phyloP scores from a whole-genome alignment of 2,329 filamentous ascomycete genomes.

The Colletotrichum cordylinicola region DNA sequence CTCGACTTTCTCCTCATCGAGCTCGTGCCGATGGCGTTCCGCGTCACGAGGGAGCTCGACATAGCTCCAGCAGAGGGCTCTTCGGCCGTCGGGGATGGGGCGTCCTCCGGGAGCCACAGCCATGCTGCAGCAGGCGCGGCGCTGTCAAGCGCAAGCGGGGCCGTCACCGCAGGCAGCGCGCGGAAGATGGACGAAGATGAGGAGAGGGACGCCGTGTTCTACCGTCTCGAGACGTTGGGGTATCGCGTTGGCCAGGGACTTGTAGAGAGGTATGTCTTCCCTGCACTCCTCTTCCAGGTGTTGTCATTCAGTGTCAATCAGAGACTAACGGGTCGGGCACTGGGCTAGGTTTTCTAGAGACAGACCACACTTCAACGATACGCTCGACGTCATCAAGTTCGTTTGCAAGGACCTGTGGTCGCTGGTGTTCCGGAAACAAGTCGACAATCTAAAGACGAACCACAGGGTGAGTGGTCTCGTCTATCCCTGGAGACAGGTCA shows the following conservation, averaged over 20 bases:
- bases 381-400: constrained; percentile 96
- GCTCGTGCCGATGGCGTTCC: constrained; percentile 91
- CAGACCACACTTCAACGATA: constrained; percentile 87
- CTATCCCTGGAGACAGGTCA: neutral
- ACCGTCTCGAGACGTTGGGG: constrained; percentile 81
- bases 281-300: neutral
- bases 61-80: constrained; percentile 43
- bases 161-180: constrained; percentile 16
- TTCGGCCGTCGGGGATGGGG: constrained; percentile 15
- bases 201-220: constrained; percentile 83
- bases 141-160: constrained; percentile 24
- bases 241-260: constrained; percentile 93
- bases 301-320: neutral
- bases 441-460: constrained; percentile 98
- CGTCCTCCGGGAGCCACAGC: constrained; percentile 2
- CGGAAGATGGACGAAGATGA: constrained; percentile 75
- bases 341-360: constrained; percentile 75
- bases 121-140: constrained; percentile 16
- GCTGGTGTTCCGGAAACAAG: constrained; percentile 92
- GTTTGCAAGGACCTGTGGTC: constrained; percentile 98
- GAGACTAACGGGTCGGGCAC: neutral
- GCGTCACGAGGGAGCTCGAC: constrained; percentile 78
- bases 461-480: constrained; percentile 68
- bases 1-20: constrained; percentile 97
- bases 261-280: constrained; percentile 74